Conservation (phyloP, 345 rosid species). For the Pistacia vera region DNA sequence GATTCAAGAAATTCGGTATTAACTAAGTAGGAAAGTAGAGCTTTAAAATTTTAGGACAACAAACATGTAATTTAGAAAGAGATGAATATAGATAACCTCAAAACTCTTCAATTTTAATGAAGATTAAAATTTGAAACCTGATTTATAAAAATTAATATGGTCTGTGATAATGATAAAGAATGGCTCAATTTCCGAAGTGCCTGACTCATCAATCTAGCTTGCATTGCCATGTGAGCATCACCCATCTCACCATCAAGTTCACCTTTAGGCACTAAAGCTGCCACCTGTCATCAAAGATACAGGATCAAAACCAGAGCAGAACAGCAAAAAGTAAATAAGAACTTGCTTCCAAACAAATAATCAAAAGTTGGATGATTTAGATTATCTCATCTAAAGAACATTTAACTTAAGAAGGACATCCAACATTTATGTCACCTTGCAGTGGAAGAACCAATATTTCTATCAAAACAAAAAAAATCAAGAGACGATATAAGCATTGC, state of each 20-base stretch:
- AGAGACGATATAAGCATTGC: not conserved
- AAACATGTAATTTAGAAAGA: not conserved
- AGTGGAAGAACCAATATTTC: not conserved
- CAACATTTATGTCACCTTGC: not conserved
- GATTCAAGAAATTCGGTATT: not conserved
- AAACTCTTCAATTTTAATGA: not conserved
- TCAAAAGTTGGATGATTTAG: not conserved
- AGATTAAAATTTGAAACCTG: conserved; percentile 48
- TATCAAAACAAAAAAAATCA: not conserved
- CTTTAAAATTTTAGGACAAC: not conserved
- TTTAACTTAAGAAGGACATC: not conserved
- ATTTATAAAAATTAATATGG: conserved; percentile 77
- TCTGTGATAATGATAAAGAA: conserved; percentile 83
- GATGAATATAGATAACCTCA: not conserved
- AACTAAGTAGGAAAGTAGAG: not conserved
- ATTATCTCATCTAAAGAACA: not conserved
- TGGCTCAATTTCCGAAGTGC: conserved; percentile 97
- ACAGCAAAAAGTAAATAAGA: not conserved
- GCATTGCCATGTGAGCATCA: conserved; percentile 99
- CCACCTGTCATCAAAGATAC: conserved; percentile 57
- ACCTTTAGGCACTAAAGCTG: conserved; percentile 98
- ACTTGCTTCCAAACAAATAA: not conserved
- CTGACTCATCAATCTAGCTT: conserved; percentile 99
- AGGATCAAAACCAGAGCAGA: conserved; percentile 4
- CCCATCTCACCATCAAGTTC: conserved; percentile 99